Evolutionary conservation across 371 early-diverging fungal species (phyloP), one percentile per base, ranked within the genome.

Genomic region (Actinomortierella ambigua): DNA sequence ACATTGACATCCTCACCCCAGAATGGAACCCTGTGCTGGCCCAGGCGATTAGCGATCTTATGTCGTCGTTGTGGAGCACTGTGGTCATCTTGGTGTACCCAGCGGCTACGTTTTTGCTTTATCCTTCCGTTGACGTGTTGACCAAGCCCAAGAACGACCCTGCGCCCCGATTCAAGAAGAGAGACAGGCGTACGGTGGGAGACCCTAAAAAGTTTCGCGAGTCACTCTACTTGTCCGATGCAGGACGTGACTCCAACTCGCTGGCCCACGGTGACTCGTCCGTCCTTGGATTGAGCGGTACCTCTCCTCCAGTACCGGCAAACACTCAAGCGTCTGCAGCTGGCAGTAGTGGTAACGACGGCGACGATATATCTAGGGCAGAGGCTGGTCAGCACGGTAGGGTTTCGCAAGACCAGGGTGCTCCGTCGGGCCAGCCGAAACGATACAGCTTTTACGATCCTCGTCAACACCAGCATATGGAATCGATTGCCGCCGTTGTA

Each of bases 91-190:
- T 71, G 53, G 52, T 57, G 26, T 71, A 71, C 47, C 73, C 73
- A 4, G 73, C 73, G 0, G 73, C 63, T 50, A 66, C 66, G 66
- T 71, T 71, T 48, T 18, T 71, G 28, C 66, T 71, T 39, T 71
- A 71, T 46, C 73, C 73, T 0, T 63, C 66, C 2, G 63, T 71
- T 15, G 73, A 71, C 28, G 63, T 63, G 7, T 57, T 71, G 22
- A 71, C 73, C 3, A 50, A 52, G 22, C 62, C 66, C 4, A 56
- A 51, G n/a, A 65, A 71, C 51, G 73, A 71, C 23, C 66, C 66
- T 0, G 61, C 54, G 4, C 39, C 63, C 4, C 48, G 34, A 23
- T 71, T 71, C 49, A 66, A 65, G 40, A 71, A 63, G 18, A 62
- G 66, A 5, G 66, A 55, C 23, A 63, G 65, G 1, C 61, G 59